Base-by-base conservation (phyloP, 352 stramenopile genomes). In the Globisporangium heterothallicum region DNA sequence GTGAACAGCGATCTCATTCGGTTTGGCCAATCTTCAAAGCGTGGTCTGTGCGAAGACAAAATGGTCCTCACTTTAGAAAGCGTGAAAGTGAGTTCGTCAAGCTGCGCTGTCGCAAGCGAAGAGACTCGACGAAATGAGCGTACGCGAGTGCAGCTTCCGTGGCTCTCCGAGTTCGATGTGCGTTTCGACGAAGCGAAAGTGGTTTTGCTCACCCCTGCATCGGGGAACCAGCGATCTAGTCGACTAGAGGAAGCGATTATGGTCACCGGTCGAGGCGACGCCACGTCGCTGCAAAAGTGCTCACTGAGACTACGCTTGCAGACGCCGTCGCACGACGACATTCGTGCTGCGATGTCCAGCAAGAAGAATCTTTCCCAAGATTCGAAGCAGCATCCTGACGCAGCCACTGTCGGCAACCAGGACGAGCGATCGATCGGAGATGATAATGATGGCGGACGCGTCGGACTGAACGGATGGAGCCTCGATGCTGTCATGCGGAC, bases 401-500 rank as follows among this genome's bases (percentile, higher is more conserved):
- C 53, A 24, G 68, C 69, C 4, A 69, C 53, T 3, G 35, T 65
- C 26, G 52, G 46, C 18, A 66, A 46, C 21, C 49, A 49, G 4
- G 53, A 78, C 26, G 62, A 80, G 12, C 53, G 68, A 19, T 69
- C 86, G 19, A 82, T 65, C 59, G 81, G 81, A 0, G 82, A 89
- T 27, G 82, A 93, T 42, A 91, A 89, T n/a, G 79, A 90, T 30
- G 79, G 82, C 13, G 82, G 78, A 43, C 69, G 79, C 18, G 64
- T 93, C 18, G 82, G 82, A 18, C 64, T 87, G n/a, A 93, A 93
- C 36, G 82, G 82, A 0, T 93, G 79, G 82, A 88, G 69, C 27
- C 44, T 88, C 56, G 76, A 89, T 48, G 80, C 82, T 27, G 50
- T 87, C 35, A 63, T 57, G 19, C 69, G 79, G 42, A 71, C 80